Evolutionary conservation across 345 rosid species (phyloP), one percentile per base, ranked within the genome.

Genomic region (Diplotaxis tenuifolia): DNA sequence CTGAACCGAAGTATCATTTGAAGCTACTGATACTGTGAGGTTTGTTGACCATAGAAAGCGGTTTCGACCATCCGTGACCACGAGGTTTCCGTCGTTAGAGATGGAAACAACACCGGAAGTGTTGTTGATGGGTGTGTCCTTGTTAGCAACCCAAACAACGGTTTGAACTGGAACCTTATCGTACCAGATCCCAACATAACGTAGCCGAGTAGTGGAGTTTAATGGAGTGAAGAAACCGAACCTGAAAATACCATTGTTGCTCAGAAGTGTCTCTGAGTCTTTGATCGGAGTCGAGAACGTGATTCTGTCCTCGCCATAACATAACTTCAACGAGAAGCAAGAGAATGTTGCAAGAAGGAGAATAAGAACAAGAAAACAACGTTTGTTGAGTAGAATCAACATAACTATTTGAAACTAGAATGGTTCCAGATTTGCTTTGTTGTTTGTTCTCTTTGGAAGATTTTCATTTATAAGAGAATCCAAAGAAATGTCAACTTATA

Each of bases 361-460:
- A 6, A 15, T 15, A 47, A 47, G 21, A 74, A 3, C 53, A 47
- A 67, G 60, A 74, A 50, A 38, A 67, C 54, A 19, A 9, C 50
- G 38, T 57, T 7, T 56, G 16, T 3, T 20, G 11, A 11, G 14
- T 40, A 29, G 14, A 73, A 40, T 56, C 77, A 55, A 18, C 71
- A 56, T 25, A 53, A 50, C 23, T 19, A 42, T 42, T 42, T 42
- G 25, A 19, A 52, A 18, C 49, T 23, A 42, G 49, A 42, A 42
- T 42, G 74, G 7, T 28, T 60, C 31, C 47, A 47, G 9, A 21
- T 60, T 49, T 21, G 32, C 57, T 52, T 22, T n/a, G n/a, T 61
- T 42, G 36, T 22, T 70, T 31, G 28, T 70, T 27, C 19, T 56
- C 8, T 36, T 38, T 5, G 32, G 16, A 47, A 70, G 22, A 67